Evolutionary conservation across 1,139 yeast species (phyloP), one percentile per base, ranked within the genome.

Genomic region (Casaregolazyma lundiana): DNA sequence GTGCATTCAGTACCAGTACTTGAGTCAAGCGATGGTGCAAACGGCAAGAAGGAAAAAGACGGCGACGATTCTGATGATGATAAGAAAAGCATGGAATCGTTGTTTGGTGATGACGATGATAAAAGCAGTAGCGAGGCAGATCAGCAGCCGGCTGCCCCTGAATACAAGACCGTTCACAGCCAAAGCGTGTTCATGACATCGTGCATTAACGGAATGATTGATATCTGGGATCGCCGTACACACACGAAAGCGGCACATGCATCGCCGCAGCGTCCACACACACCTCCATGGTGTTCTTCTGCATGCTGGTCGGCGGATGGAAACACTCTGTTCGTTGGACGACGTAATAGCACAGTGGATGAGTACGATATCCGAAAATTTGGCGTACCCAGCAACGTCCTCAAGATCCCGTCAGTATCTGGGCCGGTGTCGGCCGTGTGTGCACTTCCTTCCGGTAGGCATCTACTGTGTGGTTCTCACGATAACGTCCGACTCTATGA

Each of bases 201-300:
- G 0, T 77, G 89, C 17, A 81, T 89, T 47, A 95, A 90, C 62
- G 98, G 99, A 6, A 73, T 83, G 0, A 67, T 90, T 4, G 80
- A 79, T 52, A 68, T 92, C 7, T 90, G 97, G 96, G 98, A 92
- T 64, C 68, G 77, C 4, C 74, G 98, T 51, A 64, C 75, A 1
- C 61, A 68, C 1, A 53, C 63, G 4, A 65, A 71, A 1, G 83
- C 81, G 0, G 73, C 82, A 2, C 70, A 76, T 35, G 66, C 85
- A 18, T 79, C 80, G 1, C 77, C 81, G 2, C 80, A 88, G 0
- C 71, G 75, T 5, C 80, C 80, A 0, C 35, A 37, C 13, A 76
- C 81, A 0, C 96, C 97, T 1, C 98, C 98, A 0, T 92, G 97
- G 97, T 84, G 96, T 65, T 82, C 85, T 77, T 64, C 68, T 43